phyloP scores from a whole-genome alignment of 345 rosid genomes.

The Lagerstroemia speciosa region DNA sequence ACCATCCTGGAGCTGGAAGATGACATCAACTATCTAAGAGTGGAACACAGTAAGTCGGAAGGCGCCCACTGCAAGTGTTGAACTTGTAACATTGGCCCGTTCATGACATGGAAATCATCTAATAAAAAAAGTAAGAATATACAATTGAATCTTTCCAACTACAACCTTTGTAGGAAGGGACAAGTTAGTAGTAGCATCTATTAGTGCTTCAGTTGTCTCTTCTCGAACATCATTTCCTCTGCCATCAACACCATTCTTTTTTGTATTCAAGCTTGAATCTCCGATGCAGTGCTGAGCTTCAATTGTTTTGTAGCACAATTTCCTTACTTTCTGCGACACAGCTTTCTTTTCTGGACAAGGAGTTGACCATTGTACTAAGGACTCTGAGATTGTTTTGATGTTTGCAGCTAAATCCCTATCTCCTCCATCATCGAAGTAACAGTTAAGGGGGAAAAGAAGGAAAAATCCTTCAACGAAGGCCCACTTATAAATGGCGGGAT shows the following conservation, averaged over 20 bases:
- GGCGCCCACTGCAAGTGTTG: constrained; percentile 84
- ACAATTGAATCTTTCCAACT: neutral
- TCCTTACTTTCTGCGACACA: constrained; percentile 33
- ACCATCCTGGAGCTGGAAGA: constrained; percentile 94
- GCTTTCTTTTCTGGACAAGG: constrained; percentile 36
- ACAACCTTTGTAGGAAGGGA: constrained; percentile 78
- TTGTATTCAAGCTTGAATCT: constrained; percentile 24
- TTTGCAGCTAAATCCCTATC: too few species aligned
- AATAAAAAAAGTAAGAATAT: neutral
- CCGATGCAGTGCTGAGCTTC: constrained; percentile 26
- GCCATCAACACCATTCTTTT: constrained; percentile 28
- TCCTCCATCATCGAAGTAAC: too few species aligned
- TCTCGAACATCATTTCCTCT: constrained; percentile 29
- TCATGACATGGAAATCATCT: neutral
- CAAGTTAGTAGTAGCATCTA: constrained; percentile 33
- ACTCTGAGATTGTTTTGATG: constrained; percentile 29
- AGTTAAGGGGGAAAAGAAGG: too few species aligned
- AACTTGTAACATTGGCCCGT: neutral
- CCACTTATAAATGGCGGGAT: too few species aligned
- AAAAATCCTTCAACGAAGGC: too few species aligned
- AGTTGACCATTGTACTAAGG: constrained; percentile 23
- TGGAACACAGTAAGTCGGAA: constrained; percentile 72
- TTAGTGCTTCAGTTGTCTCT: constrained; percentile 27
- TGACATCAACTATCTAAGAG: constrained; percentile 83
- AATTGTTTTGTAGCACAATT: constrained; percentile 25